Base-by-base conservation (phyloP, 306 rosid species). In the Cucumis melo region DNA sequence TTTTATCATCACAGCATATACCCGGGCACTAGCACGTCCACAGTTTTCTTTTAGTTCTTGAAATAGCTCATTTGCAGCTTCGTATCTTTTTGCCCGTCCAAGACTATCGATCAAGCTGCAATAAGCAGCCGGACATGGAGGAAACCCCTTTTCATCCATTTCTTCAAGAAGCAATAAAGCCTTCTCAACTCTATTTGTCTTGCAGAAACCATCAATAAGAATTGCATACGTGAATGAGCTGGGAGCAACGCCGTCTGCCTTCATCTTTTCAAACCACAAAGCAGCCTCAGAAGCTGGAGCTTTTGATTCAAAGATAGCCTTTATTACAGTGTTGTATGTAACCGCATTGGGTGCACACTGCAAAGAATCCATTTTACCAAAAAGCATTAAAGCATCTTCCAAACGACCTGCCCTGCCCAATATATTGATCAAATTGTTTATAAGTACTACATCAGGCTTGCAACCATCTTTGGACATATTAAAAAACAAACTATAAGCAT, bases 1-100 rank as follows among this genome's bases (percentile, higher is more conserved):
- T 81, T 90, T 94, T 60, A 94, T 94, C 98, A 94, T 94, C 83
- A 94, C 98, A 1, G 96, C 98, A 79, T 91, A 94, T 42, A 93
- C 98, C 65, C 96, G 92, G 80, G 97, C 96, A 81, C 97, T 94
- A 3, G 97, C 87, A 74, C 61, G 36, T 60, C 96, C 97, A 23
- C 97, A 90, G 36, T 90, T 94, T 85, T 94, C 98, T 82, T 87
- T 91, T 87, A 94, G 78, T 79, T 94, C 97, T 77, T 84, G 91
- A 82, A 94, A 94, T 63, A 91, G 85, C 81, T 94, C 98, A 74
- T 88, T 91, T 79, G 97, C 96, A 77, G 93, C 97, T 70, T 91
- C 98, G 6, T 90, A 91, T 38, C 95, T 87, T 78, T 90, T 94
- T 62, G 96, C 97, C 85, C 81, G 86, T 82, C 98, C 98, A 32